Conservation (phyloP, 1,139 yeast genomes). For the Meyerozyma athensensis region DNA sequence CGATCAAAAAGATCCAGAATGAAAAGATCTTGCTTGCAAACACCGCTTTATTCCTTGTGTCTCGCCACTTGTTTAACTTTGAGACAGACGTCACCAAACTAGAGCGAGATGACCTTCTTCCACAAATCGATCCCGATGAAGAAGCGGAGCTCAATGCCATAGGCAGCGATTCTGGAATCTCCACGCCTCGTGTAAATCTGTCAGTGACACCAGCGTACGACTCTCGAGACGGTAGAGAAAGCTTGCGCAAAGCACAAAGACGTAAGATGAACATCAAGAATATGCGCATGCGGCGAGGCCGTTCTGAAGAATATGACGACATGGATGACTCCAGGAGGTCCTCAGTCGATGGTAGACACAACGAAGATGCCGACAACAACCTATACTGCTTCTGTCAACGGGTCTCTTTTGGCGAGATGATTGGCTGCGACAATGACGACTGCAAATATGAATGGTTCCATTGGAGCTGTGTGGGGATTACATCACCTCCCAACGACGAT, state of each 20-base stretch:
- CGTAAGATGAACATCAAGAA: constrained; percentile 10
- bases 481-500: constrained; percentile 62
- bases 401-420: constrained; percentile 86
- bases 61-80: constrained; percentile 68
- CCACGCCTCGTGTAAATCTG: constrained; percentile 10
- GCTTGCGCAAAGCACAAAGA: constrained; percentile 5
- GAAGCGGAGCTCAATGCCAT: background rate
- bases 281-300: constrained; percentile 1
- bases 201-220: constrained; percentile 3
- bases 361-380: constrained; percentile 60
- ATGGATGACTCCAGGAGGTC: background rate
- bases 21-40: constrained; percentile 79
- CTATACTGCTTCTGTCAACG: constrained; percentile 80
- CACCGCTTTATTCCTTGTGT: constrained; percentile 71
- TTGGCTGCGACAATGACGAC: constrained; percentile 81
- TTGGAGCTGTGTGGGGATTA: constrained; percentile 77
- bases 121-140: constrained; percentile 37
- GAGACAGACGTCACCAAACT: constrained; percentile 73
- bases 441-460: constrained; percentile 89
- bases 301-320: constrained; percentile 3
- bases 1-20: constrained; percentile 59
- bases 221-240: background rate
- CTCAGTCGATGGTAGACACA: constrained; percentile 2
- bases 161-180: constrained; percentile 7
- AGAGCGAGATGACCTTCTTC: constrained; percentile 75